A percentile compares a stretch with the other conserved stretches of the same genome.
Conservation (phyloP, 78 protist genomes). For the Dictyostelium purpureum region DNA sequence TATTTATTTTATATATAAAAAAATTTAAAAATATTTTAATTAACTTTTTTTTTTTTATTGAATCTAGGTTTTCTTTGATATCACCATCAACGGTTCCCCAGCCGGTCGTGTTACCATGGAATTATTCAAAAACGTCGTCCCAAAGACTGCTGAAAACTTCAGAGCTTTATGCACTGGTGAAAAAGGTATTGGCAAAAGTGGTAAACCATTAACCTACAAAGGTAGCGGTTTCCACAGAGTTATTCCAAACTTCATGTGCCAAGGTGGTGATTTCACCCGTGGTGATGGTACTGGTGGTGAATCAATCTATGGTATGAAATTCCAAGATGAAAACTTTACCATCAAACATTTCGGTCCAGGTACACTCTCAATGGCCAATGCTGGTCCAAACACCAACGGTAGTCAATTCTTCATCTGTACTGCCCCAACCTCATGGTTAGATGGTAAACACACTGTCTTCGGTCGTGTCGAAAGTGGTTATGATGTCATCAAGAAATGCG, state of each 20-base stretch:
- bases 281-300: constrained; percentile 98
- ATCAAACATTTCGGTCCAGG: constrained; percentile 88
- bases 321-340: constrained; percentile 92
- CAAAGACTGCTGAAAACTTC: constrained; percentile 93
- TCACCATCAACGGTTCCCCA: no score
- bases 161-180: constrained; percentile 92
- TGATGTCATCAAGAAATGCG: constrained; percentile 76
- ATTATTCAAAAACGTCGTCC: constrained; percentile 76
- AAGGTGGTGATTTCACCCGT: constrained; percentile 97
- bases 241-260: constrained; percentile 86
- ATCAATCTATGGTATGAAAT: constrained; percentile 93
- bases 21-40: no score
- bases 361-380: constrained; percentile 94
- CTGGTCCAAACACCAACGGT: constrained; percentile 90
- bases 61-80: no score
- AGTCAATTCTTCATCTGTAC: constrained; percentile 68
- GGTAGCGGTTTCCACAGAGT: constrained; percentile 93
- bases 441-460: constrained; percentile 91
- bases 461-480: constrained; percentile 88
- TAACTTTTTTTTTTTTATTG: no score
- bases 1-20: no score
- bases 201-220: constrained; percentile 93
- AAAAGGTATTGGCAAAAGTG: constrained; percentile 79
- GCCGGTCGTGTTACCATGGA: constrained; percentile 73
- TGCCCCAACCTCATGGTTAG: constrained; percentile 78